A percentile compares a stretch with the other conserved stretches of the same genome.
Evolutionary conservation across 1,284 basidiomycete species (phyloP).

Genomic region (Cryptococcus wingfieldii): DNA sequence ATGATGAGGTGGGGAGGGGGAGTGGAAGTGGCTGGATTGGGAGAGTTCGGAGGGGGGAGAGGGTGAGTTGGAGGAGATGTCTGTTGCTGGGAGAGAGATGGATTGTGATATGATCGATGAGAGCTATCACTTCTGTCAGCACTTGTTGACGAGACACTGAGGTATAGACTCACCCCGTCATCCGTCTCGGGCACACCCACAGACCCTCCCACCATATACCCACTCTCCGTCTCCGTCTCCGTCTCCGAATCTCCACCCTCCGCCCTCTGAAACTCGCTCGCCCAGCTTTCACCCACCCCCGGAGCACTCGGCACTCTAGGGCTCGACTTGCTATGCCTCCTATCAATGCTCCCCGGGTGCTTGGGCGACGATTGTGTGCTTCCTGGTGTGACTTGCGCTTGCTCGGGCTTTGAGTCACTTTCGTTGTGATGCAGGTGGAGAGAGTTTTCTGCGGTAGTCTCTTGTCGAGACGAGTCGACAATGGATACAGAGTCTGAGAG

Average conservation of each 20-base stretch:
- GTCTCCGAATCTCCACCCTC: conserved; percentile 33
- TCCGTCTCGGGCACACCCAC: conserved; percentile 22
- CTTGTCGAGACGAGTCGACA: background rate
- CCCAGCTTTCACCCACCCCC: conserved; percentile 4
- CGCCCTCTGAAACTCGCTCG: conserved; percentile 9
- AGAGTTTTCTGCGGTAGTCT: conserved; percentile 20
- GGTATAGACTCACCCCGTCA: conserved; percentile 24
- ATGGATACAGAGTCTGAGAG: conserved; percentile 3
- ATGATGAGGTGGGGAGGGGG: conserved; percentile 18
- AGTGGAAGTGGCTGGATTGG: conserved; percentile 12
- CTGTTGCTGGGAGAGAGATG: conserved; percentile 44
- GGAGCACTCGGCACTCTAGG: background rate
- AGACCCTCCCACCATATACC: conserved; percentile 11
- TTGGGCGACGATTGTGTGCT: background rate
- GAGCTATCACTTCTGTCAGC: conserved; percentile 17
- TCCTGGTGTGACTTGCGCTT: background rate
- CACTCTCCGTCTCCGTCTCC: conserved; percentile 17
- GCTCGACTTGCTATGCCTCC: background rate
- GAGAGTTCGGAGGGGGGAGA: conserved; percentile 34
- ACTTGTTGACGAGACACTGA: background rate
- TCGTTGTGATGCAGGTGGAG: conserved; percentile 17
- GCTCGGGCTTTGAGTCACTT: background rate
- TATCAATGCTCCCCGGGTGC: background rate
- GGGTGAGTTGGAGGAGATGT: conserved; percentile 32
- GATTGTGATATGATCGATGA: conserved; percentile 39